Base-by-base conservation (phyloP, 2,329 filamentous ascomycete genomes). In the Cercospora citrullina region DNA sequence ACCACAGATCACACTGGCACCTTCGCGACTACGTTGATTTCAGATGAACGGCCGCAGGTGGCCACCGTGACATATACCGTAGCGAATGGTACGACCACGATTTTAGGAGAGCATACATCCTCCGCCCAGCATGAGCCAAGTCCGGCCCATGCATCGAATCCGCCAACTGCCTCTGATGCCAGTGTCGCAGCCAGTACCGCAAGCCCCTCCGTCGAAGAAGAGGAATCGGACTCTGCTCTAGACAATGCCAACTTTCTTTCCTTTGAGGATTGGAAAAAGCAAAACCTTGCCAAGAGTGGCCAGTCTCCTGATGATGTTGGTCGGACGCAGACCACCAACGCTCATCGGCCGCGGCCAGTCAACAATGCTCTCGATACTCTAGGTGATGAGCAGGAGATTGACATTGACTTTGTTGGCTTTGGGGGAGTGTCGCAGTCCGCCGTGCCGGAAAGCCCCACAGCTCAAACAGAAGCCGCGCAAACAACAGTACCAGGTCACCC, bases 191-290 rank as follows among this genome's bases (percentile, higher is more conserved):
- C 23, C 63, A 30, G 65, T 53, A 45, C 18, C 12, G n/a, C 31
- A 28, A 21, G 33, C n/a, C 65, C 77, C 16, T 76, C 81, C 12
- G 74, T 80, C 16, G 85, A 88, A 64, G 77, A 83, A 16, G 53
- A 58, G 23, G 89, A 91, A 66, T 83, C 84, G 5, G 90, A 91
- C 59, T 89, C 88, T 1, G 85, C 87, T 0, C 83, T 91, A 10
- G 90, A 92, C 75, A 91, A 92, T 72, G 87, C 90, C 57, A 90
- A 93, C 6, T 98, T 98, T 78, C 88, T 98, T 74, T 97, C 95
- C 0, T 99, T 99, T 74, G 95, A 98, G 78, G 94, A 98, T 75
- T 99, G 95, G 95, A 98, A 97, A 81, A 92, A 91, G 76, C 91
- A 94, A 83, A 97, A 96, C 81, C 82, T 98, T 18, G 91, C 90